Percentiles rank a stretch among this genome's conserved stretches.
Evolutionary conservation across 2,329 filamentous ascomycete genomes (phyloP).

Genomic region (Monosporascus sp.): DNA sequence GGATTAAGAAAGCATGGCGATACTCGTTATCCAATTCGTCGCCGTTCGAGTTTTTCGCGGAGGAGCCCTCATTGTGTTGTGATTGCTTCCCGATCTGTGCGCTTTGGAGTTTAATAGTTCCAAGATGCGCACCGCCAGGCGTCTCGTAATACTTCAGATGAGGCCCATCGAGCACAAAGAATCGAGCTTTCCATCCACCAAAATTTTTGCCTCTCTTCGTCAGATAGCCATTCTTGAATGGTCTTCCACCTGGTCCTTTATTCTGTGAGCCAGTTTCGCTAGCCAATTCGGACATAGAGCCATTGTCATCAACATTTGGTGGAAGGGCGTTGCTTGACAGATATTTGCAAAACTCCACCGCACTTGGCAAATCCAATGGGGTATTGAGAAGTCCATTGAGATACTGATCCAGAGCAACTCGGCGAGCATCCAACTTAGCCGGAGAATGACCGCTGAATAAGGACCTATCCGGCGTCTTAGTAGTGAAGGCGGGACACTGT

Average conservation of each 20-base stretch:
- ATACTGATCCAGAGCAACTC: slow-evolving; percentile 75
- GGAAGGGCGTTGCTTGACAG: slow-evolving; percentile 65
- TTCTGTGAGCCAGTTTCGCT: slow-evolving; percentile 33
- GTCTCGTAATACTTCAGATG: slow-evolving; percentile 84
- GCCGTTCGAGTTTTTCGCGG: slow-evolving; percentile 46
- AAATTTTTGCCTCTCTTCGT: slow-evolving; percentile 99
- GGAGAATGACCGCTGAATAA: slow-evolving; percentile 91
- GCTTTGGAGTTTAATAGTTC: slow-evolving; percentile 85
- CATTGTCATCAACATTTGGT: slow-evolving; percentile 55
- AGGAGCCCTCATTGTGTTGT: slow-evolving; percentile 58
- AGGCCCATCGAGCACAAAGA: slow-evolving; percentile 57
- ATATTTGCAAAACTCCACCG: slow-evolving; percentile 80
- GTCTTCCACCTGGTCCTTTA: slow-evolving; percentile 58
- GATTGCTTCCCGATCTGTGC: slow-evolving; percentile 95
- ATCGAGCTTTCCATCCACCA: slow-evolving; percentile 90
- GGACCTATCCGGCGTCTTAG: slow-evolving; percentile 74
- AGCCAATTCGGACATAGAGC: slow-evolving; percentile 30
- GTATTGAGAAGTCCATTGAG: slow-evolving; percentile 82
- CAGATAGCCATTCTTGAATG: slow-evolving; percentile 80
- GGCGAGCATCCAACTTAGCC: slow-evolving; percentile 84
- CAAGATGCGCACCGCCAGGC: slow-evolving; percentile 82
- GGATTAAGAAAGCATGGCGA: slow-evolving; percentile 87
- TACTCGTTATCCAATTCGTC: slow-evolving; percentile 92
- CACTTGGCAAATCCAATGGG: slow-evolving; percentile 69
- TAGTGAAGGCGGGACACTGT: slow-evolving; percentile 64